Conservation (phyloP, 2,329 filamentous ascomycete species). For the Ceratocystis variospora region DNA sequence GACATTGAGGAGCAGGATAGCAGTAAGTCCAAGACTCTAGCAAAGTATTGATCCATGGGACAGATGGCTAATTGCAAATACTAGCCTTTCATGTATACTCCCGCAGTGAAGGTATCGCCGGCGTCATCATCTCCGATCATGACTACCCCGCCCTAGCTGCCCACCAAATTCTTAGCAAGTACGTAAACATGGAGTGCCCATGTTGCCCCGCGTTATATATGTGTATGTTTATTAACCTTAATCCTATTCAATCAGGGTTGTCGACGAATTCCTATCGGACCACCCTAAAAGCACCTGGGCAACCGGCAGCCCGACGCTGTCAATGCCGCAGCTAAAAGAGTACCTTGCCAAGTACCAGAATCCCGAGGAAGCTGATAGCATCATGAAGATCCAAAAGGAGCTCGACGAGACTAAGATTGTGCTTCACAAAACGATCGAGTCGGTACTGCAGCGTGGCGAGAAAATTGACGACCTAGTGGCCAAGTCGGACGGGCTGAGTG, state of each 20-base stretch:
- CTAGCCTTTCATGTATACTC: slow-evolving; percentile 66
- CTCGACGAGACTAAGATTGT: slow-evolving; percentile 96
- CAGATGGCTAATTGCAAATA: slow-evolving; percentile 25
- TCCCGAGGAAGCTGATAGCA: slow-evolving; percentile 76
- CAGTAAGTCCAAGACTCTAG: slow-evolving; percentile 29
- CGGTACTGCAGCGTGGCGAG: slow-evolving; percentile 74
- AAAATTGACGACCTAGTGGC: slow-evolving; percentile 90
- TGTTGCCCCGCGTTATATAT: neutral
- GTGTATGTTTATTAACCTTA: slow-evolving; percentile 3
- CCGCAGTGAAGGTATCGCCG: slow-evolving; percentile 59
- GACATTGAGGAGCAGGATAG: slow-evolving; percentile 63
- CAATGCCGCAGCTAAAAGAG: slow-evolving; percentile 63
- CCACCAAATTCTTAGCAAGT: slow-evolving; percentile 71
- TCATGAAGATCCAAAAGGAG: slow-evolving; percentile 92
- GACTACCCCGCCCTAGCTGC: slow-evolving; percentile 67
- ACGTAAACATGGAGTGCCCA: slow-evolving; percentile 5
- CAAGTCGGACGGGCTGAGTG: slow-evolving; percentile 82
- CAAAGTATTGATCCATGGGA: neutral
- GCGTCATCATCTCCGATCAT: slow-evolving; percentile 64
- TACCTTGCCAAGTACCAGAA: slow-evolving; percentile 69
- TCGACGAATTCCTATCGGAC: slow-evolving; percentile 72
- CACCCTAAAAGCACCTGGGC: slow-evolving; percentile 59
- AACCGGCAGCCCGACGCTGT: slow-evolving; percentile 38
- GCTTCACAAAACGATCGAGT: slow-evolving; percentile 92
- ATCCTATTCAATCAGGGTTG: slow-evolving; percentile 30